Conservation (phyloP, 2,329 filamentous ascomycete genomes). For the Neofusicoccum sp. region DNA sequence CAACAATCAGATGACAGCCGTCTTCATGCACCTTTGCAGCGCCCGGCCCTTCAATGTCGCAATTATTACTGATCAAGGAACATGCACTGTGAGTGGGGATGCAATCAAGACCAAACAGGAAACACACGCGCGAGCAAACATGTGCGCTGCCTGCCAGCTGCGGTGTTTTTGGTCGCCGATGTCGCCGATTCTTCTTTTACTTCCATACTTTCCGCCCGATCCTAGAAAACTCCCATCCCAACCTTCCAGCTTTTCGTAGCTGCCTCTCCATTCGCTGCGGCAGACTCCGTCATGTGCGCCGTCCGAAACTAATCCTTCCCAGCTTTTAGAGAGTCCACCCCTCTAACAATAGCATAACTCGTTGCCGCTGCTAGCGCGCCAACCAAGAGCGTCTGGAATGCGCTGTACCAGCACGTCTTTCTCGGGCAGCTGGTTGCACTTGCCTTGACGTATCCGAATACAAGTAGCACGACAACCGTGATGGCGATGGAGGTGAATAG, state of each 20-base stretch:
- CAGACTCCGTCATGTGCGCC: neutral
- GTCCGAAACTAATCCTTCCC: neutral
- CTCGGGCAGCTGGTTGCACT: slow-evolving; percentile 9
- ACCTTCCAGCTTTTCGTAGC: neutral
- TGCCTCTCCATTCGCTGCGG: neutral
- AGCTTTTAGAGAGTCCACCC: slow-evolving; percentile 13
- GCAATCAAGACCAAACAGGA: neutral
- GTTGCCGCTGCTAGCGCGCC: slow-evolving; percentile 17
- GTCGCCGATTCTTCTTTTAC: neutral
- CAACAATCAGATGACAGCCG: neutral
- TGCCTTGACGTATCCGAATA: slow-evolving; percentile 53
- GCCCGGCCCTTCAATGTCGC: neutral
- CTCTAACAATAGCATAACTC: slow-evolving; percentile 18
- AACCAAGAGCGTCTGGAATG: slow-evolving; percentile 14
- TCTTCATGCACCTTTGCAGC: too few relatives aligned
- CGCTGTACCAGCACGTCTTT: slow-evolving; percentile 7
- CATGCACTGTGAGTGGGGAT: neutral
- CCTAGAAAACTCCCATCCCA: neutral
- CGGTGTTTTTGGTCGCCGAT: neutral
- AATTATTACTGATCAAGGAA: neutral
- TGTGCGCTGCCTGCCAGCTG: too few relatives aligned
- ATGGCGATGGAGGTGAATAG: slow-evolving; percentile 53
- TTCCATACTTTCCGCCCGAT: neutral
- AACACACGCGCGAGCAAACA: neutral
- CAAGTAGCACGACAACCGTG: slow-evolving; percentile 48